Conservation (phyloP, 2,329 filamentous ascomycete species). For the Zymoseptoria brevis region DNA sequence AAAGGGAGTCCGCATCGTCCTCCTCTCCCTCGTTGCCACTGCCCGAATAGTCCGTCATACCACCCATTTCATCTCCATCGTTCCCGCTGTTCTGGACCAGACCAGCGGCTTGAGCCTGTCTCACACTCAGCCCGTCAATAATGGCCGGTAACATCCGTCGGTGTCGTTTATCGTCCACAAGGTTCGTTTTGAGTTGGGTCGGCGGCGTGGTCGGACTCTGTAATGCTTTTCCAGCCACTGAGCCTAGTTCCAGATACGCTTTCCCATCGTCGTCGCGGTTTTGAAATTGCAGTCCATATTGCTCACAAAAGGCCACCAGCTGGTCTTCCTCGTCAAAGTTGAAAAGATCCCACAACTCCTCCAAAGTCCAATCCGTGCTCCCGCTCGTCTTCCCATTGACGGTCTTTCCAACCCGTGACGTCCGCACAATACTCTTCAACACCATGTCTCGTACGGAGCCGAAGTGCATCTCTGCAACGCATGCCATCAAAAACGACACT, state of each 20-base stretch:
- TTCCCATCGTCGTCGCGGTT: constrained; percentile 34
- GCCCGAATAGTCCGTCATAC: constrained; percentile 16
- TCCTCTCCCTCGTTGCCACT: constrained; percentile 26
- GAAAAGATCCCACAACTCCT: constrained; percentile 44
- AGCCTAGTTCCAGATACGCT: constrained; percentile 46
- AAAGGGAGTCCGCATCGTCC: constrained; percentile 32
- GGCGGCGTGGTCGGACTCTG: constrained; percentile 20
- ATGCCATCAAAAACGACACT: constrained; percentile 56
- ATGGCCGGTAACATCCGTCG: constrained; percentile 49
- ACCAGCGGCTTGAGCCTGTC: constrained; percentile 42
- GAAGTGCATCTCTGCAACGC: constrained; percentile 57
- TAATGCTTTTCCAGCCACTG: constrained; percentile 32
- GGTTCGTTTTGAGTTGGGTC: constrained; percentile 35
- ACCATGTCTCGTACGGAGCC: constrained; percentile 49
- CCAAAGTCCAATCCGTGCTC: constrained; percentile 50
- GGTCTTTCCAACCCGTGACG: constrained; percentile 6
- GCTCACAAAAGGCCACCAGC: constrained; percentile 46
- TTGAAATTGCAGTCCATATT: constrained; percentile 45
- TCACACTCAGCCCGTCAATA: constrained; percentile 49
- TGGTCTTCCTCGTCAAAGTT: constrained; percentile 50
- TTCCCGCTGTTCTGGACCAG: constrained; percentile 38
- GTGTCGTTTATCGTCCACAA: constrained; percentile 53
- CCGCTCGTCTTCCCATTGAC: constrained; percentile 18
- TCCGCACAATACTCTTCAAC: constrained; percentile 37
- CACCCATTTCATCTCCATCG: constrained; percentile 28